Evolutionary conservation across 176 grass and related monocot species (phyloP).

Genomic region (Elymus sibiricus): DNA sequence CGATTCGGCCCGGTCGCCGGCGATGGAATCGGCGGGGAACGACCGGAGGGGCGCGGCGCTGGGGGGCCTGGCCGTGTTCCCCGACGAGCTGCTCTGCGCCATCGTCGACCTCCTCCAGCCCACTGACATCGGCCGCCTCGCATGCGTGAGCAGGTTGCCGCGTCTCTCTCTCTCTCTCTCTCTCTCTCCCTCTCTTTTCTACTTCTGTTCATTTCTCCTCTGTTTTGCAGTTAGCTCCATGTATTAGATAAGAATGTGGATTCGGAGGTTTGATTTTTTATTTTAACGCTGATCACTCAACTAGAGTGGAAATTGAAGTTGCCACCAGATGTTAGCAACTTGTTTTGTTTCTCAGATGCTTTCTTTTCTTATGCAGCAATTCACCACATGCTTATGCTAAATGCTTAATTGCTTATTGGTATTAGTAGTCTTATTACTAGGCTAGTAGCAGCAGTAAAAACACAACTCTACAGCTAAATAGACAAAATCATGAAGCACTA

Average conservation of each 20-base stretch:
- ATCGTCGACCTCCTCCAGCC: constrained; percentile 85
- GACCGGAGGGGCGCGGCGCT: constrained; percentile 68
- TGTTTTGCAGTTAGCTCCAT: neutral
- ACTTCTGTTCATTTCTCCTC: neutral
- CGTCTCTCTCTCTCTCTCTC: neutral
- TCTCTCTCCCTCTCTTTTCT: neutral
- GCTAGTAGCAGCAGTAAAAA: neutral
- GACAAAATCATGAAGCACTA: neutral
- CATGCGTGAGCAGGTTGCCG: constrained; percentile 82
- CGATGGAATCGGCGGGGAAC: constrained; percentile 37
- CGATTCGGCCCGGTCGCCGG: neutral
- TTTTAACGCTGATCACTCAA: neutral
- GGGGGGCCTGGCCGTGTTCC: constrained; percentile 65
- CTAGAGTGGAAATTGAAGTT: neutral
- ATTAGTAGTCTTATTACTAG: neutral
- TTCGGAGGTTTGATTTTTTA: neutral
- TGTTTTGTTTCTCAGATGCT: neutral
- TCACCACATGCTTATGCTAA: neutral
- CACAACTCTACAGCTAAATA: neutral
- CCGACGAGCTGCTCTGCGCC: constrained; percentile 76
- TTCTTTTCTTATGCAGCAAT: neutral
- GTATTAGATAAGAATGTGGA: neutral
- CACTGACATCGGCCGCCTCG: constrained; percentile 71
- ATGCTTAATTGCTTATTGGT: neutral
- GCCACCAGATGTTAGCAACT: neutral